Evolutionary conservation across 2,329 filamentous ascomycete genomes (phyloP).

Genomic region (Rutstroemia sp.): DNA sequence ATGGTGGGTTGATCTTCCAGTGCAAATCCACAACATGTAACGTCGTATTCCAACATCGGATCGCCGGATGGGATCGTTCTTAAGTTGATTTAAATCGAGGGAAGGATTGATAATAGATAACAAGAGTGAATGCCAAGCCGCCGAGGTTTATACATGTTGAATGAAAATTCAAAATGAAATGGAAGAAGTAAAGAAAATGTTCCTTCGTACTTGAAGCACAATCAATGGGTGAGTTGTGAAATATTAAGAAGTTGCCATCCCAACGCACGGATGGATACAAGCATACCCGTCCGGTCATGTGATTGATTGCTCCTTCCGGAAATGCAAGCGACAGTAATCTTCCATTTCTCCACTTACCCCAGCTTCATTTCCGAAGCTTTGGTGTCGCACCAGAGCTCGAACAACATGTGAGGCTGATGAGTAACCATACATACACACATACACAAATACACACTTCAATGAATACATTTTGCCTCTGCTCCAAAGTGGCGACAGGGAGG

Average conservation of each 20-base stretch:
- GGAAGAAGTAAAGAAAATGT: too few relatives aligned
- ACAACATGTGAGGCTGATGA: slow-evolving; percentile 6
- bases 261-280: too few relatives aligned
- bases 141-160: neutral
- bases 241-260: too few relatives aligned
- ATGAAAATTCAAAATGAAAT: neutral
- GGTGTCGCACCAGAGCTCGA: neutral
- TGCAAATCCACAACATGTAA: slow-evolving; percentile 2
- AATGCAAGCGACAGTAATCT: neutral
- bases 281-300: too few relatives aligned
- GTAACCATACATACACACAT: neutral
- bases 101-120: neutral
- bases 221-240: too few relatives aligned
- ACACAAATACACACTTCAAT: neutral
- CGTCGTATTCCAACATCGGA: slow-evolving; percentile 5
- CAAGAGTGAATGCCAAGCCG: neutral
- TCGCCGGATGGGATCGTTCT: neutral
- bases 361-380: neutral
- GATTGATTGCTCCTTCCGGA: neutral
- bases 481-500: neutral
- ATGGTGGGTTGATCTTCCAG: neutral
- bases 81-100: neutral
- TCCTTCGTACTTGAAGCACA: too few relatives aligned
- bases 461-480: neutral
- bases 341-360: neutral